phyloP scores from a whole-genome alignment of 371 early-diverging fungal genomes.

The Mucor lusitanicus region DNA sequence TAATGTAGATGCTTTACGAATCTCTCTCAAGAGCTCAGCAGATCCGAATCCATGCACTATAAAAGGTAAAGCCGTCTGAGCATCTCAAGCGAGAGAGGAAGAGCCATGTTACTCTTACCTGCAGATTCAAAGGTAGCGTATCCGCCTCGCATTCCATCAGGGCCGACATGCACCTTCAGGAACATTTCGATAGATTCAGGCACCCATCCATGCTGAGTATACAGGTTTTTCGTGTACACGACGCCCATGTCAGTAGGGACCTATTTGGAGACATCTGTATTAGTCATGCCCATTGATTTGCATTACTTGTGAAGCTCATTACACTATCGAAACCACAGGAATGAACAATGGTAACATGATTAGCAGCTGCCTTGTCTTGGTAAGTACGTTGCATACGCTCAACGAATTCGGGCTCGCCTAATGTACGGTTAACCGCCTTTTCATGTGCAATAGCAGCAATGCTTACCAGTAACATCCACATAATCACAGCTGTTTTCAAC shows the following conservation, averaged over 20 bases:
- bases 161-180: conserved; percentile 52
- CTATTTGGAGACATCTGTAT: conserved; percentile 12
- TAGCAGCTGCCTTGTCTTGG: conserved; percentile 69
- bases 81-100: too few relatives aligned
- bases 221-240: conserved; percentile 53
- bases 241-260: conserved; percentile 67
- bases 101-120: conserved; percentile 21
- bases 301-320: conserved; percentile 15
- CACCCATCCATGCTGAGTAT: conserved; percentile 40
- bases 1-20: conserved; percentile 55
- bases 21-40: conserved; percentile 50
- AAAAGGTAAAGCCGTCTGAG: conserved; percentile 5
- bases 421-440: neutral
- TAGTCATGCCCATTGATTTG: neutral
- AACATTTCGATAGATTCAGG: conserved; percentile 68
- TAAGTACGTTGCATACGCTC: conserved; percentile 72
- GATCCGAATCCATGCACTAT: conserved; percentile 60
- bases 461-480: conserved; percentile 77
- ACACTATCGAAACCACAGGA: conserved; percentile 92
- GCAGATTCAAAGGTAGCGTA: conserved; percentile 67
- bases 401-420: conserved; percentile 79
- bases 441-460: neutral
- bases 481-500: conserved; percentile 81
- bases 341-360: conserved; percentile 73
- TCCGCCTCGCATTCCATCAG: conserved; percentile 54